A percentile compares a stretch with the other conserved stretches of the same genome.
Evolutionary conservation across 345 rosid genomes (phyloP).

Genomic region (Raphanus sativus): DNA sequence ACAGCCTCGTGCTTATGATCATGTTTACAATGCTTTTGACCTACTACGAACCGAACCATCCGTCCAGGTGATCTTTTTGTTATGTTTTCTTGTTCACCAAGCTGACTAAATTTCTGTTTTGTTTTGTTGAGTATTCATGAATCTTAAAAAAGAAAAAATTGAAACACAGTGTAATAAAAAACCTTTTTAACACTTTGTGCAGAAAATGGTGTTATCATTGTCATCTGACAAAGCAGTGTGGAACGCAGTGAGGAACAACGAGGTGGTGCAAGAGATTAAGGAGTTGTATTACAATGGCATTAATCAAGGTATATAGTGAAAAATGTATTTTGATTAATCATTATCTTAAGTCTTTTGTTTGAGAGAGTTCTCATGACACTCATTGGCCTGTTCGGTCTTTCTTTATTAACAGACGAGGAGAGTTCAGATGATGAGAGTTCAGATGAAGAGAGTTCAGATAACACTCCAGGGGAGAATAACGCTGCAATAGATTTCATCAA

Average conservation of each 20-base stretch:
- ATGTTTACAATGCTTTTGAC: slow-evolving; percentile 71
- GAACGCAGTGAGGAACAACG: slow-evolving; percentile 86
- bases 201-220: slow-evolving; percentile 84
- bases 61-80: slow-evolving; percentile 57
- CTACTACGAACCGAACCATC: slow-evolving; percentile 72
- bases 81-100: slow-evolving; percentile 3
- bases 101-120: not conserved
- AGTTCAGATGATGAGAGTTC: not conserved
- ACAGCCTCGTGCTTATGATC: slow-evolving; percentile 53
- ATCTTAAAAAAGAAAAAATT: not conserved
- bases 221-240: slow-evolving; percentile 89
- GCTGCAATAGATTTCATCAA: slow-evolving; percentile 45
- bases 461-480: slow-evolving; percentile 35
- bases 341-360: not conserved
- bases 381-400: not conserved
- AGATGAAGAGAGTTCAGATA: slow-evolving; percentile 40
- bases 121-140: not conserved
- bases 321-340: not conserved
- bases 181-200: slow-evolving; percentile 19
- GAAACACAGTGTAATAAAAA: not conserved
- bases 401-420: slow-evolving; percentile 17
- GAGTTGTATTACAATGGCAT: slow-evolving; percentile 57
- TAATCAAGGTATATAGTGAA: slow-evolving; percentile 27
- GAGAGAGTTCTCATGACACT: not conserved
- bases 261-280: slow-evolving; percentile 73